Base-by-base conservation (phyloP, 2,329 filamentous ascomycete species). In the Penicillium palitans region DNA sequence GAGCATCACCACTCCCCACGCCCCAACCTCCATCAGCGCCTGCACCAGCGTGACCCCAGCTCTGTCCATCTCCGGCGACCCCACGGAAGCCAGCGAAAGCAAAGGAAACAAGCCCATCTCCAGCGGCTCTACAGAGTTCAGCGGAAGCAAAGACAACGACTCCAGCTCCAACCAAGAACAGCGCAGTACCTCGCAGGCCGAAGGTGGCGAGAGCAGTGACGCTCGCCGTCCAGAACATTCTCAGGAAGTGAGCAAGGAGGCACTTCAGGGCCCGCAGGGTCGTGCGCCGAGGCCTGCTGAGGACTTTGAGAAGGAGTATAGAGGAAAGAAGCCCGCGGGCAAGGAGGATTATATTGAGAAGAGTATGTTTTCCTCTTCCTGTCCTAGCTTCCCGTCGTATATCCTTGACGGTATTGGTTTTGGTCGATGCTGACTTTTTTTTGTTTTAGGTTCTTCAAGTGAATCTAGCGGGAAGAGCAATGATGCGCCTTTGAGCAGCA, bases 241-340 rank as follows among this genome's bases (percentile, higher is more conserved):
- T 4, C 41, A 53, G 1, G 51, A 61, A 0, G 69, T 63, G 27
- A 73, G 70, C 55, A 56, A 68, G 51, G 72, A 74, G 35, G 69
- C 72, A 1, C 62, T 73, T 19, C 55, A 64, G 50, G 72, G 72
- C 0, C 72, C 72, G 4, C 63, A 70, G 35, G 61, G 61, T 33
- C 62, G 66, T 6, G 52, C 65, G 6, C 66, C 70, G 1, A 59
- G 63, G 19, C 51, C 64, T 15, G 66, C 69, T 12, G 67, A 69
- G 40, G 65, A 69, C 9, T 72, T 71, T 17, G 68, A 74, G 50
- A 70, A 72, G 47, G 62, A 70, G 6, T 52, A 63, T 17, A 67
- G 69, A 33, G 52, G 60, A 9, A 61, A 67, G 52, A 53, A 57
- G 45, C 6, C 62, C 50, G 55, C 59, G 3, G 48, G 24, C 9